Evolutionary conservation across 257 asterid genomes (phyloP), one percentile per base, ranked within the genome.

Genomic region (Primulina eburnea): DNA sequence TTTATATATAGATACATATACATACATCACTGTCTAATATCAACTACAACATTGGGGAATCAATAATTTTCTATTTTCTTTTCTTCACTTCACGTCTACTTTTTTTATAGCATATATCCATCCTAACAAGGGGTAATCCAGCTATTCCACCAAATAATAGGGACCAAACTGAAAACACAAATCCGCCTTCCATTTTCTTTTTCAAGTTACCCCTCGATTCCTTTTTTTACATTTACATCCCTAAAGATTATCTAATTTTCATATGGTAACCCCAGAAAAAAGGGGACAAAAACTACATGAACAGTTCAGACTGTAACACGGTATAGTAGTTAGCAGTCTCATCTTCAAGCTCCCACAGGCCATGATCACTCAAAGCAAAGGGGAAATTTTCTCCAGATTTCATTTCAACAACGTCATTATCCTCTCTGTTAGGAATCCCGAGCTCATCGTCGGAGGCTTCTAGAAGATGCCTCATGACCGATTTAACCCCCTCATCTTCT

Each of bases 381-480:
- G 75, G 67, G 18, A 70, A 11, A 30, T 73, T 71, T 0, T 68
- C 78, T 0, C 29, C 77, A 37, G 67, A 61, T 8, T 56, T 73
- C 0, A 72, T 34, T 0, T 14, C 80, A 6, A 60, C 65, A 29
- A 38, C 12, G 53, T 75, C 73, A 20, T 40, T 71, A 4, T 76
- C 81, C 3, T 30, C 58, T 8, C 76, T 56, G 62, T 76, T 82
- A 0, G 92, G 92, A 34, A 86, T 82, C 66, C 92, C 89, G 3
- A 86, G 88, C 65, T 86, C 92, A 40, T 86, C 89, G 37, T 86
- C 92, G 0, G 92, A 86, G 35, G 92, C 92, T 77, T 86, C 92
- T 2, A 84, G 83, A 68, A 86, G 92, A 66, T 81, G 98, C 73
- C 89, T 82, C 84, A 92, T 90, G 14, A 92, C 87, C 2, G 85